Evolutionary conservation across 306 rosid genomes (phyloP).

Genomic region (Quercus suber): DNA sequence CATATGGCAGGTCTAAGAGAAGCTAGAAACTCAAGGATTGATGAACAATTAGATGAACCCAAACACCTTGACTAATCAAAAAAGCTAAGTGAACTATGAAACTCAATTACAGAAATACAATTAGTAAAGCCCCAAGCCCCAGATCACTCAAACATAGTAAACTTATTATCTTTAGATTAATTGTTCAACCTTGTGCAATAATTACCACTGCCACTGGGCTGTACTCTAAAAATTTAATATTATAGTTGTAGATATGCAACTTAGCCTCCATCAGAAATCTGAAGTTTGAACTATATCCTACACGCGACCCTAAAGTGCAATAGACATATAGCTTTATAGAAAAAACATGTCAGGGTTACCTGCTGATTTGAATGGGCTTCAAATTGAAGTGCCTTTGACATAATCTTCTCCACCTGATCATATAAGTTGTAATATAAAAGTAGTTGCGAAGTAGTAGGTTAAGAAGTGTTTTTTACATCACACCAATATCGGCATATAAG

Average conservation of each 20-base stretch:
- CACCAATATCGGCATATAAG: conserved; percentile 23
- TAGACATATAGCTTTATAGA: neutral
- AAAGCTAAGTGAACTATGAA: no score
- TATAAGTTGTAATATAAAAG: conserved; percentile 63
- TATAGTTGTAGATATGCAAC: neutral
- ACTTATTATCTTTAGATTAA: neutral
- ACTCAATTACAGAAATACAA: no score
- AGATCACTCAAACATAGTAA: no score
- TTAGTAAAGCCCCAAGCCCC: no score
- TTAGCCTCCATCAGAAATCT: neutral
- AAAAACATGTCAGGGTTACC: conserved; percentile 29
- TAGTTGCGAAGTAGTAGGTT: conserved; percentile 42
- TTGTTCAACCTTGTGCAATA: neutral
- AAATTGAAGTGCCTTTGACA: conserved; percentile 97
- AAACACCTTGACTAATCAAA: no score
- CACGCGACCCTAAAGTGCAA: neutral
- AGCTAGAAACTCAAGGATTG: no score
- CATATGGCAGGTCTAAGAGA: no score
- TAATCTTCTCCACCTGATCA: conserved; percentile 92
- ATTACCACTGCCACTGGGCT: neutral
- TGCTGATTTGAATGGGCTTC: conserved; percentile 98
- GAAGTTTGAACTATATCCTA: neutral
- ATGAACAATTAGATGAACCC: no score
- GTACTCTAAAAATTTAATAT: neutral
- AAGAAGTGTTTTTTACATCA: conserved; percentile 87